Percentiles rank a stretch among this genome's conserved stretches.
phyloP scores from a whole-genome alignment of 1,139 yeast genomes.

The Arxiozyma heterogenica region DNA sequence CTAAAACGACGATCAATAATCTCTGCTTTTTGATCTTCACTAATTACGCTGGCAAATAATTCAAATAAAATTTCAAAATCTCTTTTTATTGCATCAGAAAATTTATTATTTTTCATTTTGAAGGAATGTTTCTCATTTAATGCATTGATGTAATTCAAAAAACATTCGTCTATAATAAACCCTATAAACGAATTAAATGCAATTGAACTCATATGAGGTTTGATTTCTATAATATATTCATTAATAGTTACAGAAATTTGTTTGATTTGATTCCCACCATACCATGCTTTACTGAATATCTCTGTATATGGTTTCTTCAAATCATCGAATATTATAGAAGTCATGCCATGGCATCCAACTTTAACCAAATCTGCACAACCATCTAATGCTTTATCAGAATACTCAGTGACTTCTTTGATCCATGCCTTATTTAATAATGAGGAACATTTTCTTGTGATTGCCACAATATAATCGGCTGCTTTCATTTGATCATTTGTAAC shows the following conservation, averaged over 20 bases:
- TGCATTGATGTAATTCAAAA: slow-evolving; percentile 41
- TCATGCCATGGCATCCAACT: slow-evolving; percentile 52
- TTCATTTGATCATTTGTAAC: slow-evolving; percentile 83
- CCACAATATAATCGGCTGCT: slow-evolving; percentile 73
- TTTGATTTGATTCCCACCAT: slow-evolving; percentile 43
- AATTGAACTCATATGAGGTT: slow-evolving; percentile 39
- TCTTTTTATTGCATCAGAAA: slow-evolving; percentile 48
- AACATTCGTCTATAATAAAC: slow-evolving; percentile 42
- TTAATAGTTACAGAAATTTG: slow-evolving; percentile 63
- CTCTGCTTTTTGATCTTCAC: slow-evolving; percentile 33
- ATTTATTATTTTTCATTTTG: slow-evolving; percentile 35
- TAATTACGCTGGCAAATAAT: slow-evolving; percentile 45
- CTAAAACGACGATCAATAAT: slow-evolving; percentile 44
- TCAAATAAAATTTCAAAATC: slow-evolving; percentile 63
- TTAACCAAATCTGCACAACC: slow-evolving; percentile 75
- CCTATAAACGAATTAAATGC: slow-evolving; percentile 46
- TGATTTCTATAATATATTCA: slow-evolving; percentile 63
- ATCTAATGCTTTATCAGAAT: slow-evolving; percentile 55
- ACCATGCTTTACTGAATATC: slow-evolving; percentile 44
- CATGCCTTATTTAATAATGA: slow-evolving; percentile 50
- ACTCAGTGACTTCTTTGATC: slow-evolving; percentile 45
- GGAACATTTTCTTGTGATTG: slow-evolving; percentile 56
- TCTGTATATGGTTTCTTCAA: slow-evolving; percentile 40
- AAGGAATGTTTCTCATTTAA: slow-evolving; percentile 35
- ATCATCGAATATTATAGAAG: slow-evolving; percentile 67